Evolutionary conservation across 129 eudicot species (phyloP).

Genomic region (Chrysanthemum seticuspe): DNA sequence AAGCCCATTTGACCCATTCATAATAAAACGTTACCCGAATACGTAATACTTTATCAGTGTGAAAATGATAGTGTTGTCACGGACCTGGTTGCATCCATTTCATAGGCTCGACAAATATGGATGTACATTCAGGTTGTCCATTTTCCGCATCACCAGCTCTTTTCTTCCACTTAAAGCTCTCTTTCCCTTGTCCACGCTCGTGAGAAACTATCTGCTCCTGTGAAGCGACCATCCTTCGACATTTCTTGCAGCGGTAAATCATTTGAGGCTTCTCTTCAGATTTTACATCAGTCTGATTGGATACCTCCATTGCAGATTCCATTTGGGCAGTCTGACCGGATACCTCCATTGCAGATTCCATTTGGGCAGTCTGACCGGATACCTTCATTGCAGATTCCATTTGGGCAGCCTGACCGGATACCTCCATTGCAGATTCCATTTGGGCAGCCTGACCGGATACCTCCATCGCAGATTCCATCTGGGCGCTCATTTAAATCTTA

Average conservation of each 20-base stretch:
- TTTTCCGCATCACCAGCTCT: constrained; percentile 36
- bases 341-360: too few species aligned
- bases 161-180: constrained; percentile 67
- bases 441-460: too few species aligned
- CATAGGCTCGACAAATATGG: constrained; percentile 92
- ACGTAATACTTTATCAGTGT: too few species aligned
- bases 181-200: constrained; percentile 63
- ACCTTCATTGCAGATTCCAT: too few species aligned
- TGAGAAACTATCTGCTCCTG: constrained; percentile 65
- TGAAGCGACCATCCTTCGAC: constrained; percentile 84
- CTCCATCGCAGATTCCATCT: too few species aligned
- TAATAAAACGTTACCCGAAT: too few species aligned
- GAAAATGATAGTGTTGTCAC: not conserved
- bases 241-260: constrained; percentile 79
- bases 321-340: not conserved
- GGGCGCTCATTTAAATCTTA: too few species aligned
- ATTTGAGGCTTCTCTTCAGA: constrained; percentile 43
- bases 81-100: constrained; percentile 93
- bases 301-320: constrained; percentile 37
- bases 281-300: constrained; percentile 26
- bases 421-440: too few species aligned
- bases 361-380: too few species aligned
- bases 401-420: too few species aligned
- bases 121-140: constrained; percentile 60
- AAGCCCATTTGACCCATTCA: too few species aligned